Conservation (phyloP, 2,329 filamentous ascomycete genomes). For the Sporothrix variecibatus region DNA sequence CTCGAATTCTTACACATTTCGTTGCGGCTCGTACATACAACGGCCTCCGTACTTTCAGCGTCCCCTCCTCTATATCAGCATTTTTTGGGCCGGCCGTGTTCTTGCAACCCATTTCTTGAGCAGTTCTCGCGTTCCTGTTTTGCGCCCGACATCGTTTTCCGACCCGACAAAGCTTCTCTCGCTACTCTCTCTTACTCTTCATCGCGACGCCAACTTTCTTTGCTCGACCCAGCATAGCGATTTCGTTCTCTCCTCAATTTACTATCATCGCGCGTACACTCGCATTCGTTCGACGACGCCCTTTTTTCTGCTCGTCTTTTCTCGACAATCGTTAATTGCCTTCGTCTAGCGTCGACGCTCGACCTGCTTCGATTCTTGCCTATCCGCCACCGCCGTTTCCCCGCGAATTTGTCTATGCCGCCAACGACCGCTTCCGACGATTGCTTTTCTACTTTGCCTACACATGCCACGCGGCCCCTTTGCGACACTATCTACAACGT, state of each 20-base stretch:
- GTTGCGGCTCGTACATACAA: not conserved
- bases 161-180: slow-evolving; percentile 2
- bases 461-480: slow-evolving; percentile 16
- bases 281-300: not conserved
- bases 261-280: not conserved
- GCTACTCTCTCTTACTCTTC: not conserved
- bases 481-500: slow-evolving; percentile 4
- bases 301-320: not conserved
- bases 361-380: not conserved
- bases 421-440: slow-evolving; percentile 2
- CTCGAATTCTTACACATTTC: not conserved
- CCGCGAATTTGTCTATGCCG: slow-evolving; percentile 21
- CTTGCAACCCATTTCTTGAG: not conserved
- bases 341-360: not conserved
- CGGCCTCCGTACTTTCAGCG: not conserved
- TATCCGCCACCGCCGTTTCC: not conserved
- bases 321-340: not conserved
- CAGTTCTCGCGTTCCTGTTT: not conserved
- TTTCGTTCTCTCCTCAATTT: not conserved
- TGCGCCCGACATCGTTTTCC: not conserved
- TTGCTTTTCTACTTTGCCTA: slow-evolving; percentile 1
- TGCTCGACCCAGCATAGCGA: slow-evolving; percentile 1
- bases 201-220: not conserved
- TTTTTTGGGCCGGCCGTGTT: slow-evolving; percentile 6
- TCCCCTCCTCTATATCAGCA: not conserved